These are phyloP conservation scores for Petunia secreta DNA, from an alignment of 257 asterid genomes.

Conservation along the genomic window DNA sequence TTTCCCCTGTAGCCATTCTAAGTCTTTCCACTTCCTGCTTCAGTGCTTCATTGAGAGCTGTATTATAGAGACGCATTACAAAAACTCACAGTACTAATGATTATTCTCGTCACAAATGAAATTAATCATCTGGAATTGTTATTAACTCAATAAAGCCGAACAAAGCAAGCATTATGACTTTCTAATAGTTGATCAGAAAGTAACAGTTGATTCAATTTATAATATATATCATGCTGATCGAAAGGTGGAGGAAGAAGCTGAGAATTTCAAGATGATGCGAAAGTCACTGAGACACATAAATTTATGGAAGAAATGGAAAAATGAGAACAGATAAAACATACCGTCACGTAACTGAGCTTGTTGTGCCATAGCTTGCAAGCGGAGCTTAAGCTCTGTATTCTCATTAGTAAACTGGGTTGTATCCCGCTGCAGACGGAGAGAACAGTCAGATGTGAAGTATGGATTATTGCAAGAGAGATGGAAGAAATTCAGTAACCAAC, in stretches of 20 bases:
- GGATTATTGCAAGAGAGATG: neutral
- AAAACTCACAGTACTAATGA: neutral
- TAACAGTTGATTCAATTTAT: neutral
- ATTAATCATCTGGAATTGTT: neutral
- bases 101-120: neutral
- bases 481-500: neutral
- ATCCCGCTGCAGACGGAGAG: slow-evolving; percentile 69
- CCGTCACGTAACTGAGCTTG: slow-evolving; percentile 98
- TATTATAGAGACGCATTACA: slow-evolving; percentile 21
- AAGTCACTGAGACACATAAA: slow-evolving; percentile 1
- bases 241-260: neutral
- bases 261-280: slow-evolving; percentile 1
- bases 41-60: slow-evolving; percentile 77
- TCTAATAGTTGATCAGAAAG: slow-evolving; percentile 5
- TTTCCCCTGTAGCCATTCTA: slow-evolving; percentile 68
- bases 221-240: neutral
- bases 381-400: slow-evolving; percentile 91
- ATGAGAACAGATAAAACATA: slow-evolving; percentile 32
- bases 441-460: slow-evolving; percentile 17
- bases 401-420: slow-evolving; percentile 83
- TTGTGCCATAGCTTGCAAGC: slow-evolving; percentile 96
- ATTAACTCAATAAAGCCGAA: neutral
- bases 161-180: neutral
- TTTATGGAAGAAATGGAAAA: slow-evolving; percentile 7
- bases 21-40: slow-evolving; percentile 72